Evolutionary conservation across 2,329 filamentous ascomycete species (phyloP), one percentile per base, ranked within the genome.

Genomic region (Nigrospora oryzae): DNA sequence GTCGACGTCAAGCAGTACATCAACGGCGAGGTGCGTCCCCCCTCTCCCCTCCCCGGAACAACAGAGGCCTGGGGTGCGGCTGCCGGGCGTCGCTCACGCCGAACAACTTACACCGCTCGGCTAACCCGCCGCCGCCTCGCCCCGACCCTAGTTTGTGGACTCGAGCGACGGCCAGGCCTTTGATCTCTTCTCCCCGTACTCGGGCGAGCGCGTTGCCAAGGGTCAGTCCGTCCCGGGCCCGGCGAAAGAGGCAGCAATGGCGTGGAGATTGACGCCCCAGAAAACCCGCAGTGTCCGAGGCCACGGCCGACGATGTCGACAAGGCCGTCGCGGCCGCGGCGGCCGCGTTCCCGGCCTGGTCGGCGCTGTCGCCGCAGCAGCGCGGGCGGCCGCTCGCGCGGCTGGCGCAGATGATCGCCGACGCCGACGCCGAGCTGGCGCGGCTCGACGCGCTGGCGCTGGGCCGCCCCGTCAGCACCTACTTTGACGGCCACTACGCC

Each of bases 261-360:
- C 23, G 23, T 28, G 23, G 23, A 28, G 23, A 28, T 28, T 28
- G 23, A 28, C 23, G 23, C 23, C 5, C 23, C 8, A 7, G 8
- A 5, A 6, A n/a, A 2, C 23, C 4, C 12, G 7, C 16, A 48
- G 46, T 48, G 32, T 45, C 46, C 16, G 46, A 48, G 34, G 53
- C 54, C 13, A 49, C 51, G 11, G 16, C 43, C 16, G 53, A 53
- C 28, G 56, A 58, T 51, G 52, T 57, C 19, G 48, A 58, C 42
- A 45, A 34, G 15, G 55, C 55, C 14, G 56, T 58, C 17, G 49
- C 35, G 5, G 53, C 55, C 14, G 56, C 56, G 2, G 42, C 53
- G 38, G 47, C 46, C 13, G 54, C 53, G 23, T 49, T 54, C 13
- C 46, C 46, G 12, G 53, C 52, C 11, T 58, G 56, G 56, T 47